phyloP scores from a whole-genome alignment of 2,329 filamentous ascomycete species.

The Botrytis elliptica region DNA sequence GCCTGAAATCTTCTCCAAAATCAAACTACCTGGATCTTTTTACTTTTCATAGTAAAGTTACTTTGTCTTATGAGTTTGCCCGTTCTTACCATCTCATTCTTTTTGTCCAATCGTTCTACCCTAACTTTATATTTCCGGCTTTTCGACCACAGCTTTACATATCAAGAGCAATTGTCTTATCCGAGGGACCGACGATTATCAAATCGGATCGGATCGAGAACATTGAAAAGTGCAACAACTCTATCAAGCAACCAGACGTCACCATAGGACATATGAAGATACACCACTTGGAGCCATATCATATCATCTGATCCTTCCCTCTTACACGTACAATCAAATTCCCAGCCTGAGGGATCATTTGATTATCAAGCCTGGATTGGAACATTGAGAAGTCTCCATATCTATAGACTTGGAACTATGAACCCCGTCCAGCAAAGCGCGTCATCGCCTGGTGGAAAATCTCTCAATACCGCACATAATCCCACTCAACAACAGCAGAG shows the following conservation, averaged over 20 bases:
- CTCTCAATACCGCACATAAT: slow-evolving; percentile 34
- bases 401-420: slow-evolving; percentile 29
- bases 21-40: not conserved
- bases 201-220: not conserved
- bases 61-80: not conserved
- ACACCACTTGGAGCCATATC: not conserved
- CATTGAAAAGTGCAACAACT: not conserved
- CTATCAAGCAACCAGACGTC: not conserved
- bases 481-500: slow-evolving; percentile 36
- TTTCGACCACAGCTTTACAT: not conserved
- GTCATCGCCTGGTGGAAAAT: slow-evolving; percentile 37
- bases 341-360: not conserved
- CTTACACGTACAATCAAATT: slow-evolving; percentile 11
- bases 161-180: slow-evolving; percentile 2
- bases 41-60: not conserved
- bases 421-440: slow-evolving; percentile 37
- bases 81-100: not conserved
- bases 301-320: not conserved
- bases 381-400: not conserved
- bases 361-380: not conserved
- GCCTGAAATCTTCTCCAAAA: not conserved
- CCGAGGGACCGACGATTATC: not conserved
- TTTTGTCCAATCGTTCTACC: not conserved
- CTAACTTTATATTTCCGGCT: not conserved
- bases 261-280: not conserved